Evolutionary conservation across 306 rosid species (phyloP).

Genomic region (Medicago arabica): DNA sequence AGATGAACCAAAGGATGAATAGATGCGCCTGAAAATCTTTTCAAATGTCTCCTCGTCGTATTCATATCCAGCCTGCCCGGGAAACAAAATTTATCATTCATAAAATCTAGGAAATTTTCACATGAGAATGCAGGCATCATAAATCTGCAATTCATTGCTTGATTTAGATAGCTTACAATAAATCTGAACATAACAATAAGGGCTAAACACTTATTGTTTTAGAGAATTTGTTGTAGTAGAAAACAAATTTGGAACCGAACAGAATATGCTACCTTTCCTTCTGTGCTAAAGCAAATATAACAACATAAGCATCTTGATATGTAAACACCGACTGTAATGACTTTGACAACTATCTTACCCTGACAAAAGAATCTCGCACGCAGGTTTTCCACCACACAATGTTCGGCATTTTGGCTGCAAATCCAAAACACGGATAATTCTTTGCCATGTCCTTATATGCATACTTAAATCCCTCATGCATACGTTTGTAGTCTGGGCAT

Average conservation of each 20-base stretch:
- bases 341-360: slow-evolving; percentile 63
- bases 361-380: slow-evolving; percentile 83
- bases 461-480: slow-evolving; percentile 87
- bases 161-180: slow-evolving; percentile 17
- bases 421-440: slow-evolving; percentile 87
- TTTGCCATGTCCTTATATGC: slow-evolving; percentile 92
- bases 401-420: slow-evolving; percentile 87
- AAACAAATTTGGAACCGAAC: not conserved
- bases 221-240: not conserved
- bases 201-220: not conserved
- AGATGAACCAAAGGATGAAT: slow-evolving; percentile 89
- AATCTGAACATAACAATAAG: not conserved
- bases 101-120: slow-evolving; percentile 23
- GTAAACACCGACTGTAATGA: slow-evolving; percentile 19
- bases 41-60: slow-evolving; percentile 98
- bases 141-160: slow-evolving; percentile 21
- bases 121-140: slow-evolving; percentile 31
- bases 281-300: slow-evolving; percentile 3
- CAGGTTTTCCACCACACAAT: slow-evolving; percentile 94
- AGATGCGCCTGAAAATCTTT: slow-evolving; percentile 89
- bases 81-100: slow-evolving; percentile 44
- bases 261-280: not conserved
- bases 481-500: slow-evolving; percentile 89
- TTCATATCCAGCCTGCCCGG: slow-evolving; percentile 86
- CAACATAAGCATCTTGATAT: slow-evolving; percentile 16